Percentiles rank a stretch among this genome's conserved stretches.
These are phyloP conservation scores for Amyloporia xantha DNA, from an alignment of 768 basidiomycete genomes.

Conservation along the genomic window DNA sequence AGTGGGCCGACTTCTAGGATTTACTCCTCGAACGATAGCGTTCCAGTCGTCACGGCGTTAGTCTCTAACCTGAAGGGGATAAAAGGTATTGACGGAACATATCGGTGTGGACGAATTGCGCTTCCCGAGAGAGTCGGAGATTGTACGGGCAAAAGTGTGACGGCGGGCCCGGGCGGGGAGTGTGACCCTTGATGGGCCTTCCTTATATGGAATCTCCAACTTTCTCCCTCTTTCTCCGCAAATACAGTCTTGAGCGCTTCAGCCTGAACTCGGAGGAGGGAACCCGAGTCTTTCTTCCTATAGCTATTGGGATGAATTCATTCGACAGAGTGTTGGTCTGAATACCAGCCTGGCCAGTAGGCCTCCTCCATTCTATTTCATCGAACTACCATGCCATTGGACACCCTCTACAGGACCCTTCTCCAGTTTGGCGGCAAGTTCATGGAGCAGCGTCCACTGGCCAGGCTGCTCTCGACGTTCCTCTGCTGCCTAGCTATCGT, in stretches of 20 bases:
- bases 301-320: neutral
- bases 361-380: neutral
- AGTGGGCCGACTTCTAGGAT: too few species aligned
- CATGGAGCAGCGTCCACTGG: constrained; percentile 28
- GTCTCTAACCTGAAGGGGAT: too few species aligned
- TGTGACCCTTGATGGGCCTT: too few species aligned
- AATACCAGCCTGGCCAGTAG: neutral
- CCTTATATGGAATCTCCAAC: too few species aligned
- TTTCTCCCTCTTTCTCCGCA: too few species aligned
- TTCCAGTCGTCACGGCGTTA: too few species aligned
- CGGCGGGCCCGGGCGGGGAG: too few species aligned
- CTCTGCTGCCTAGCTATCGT: constrained; percentile 35
- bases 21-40: too few species aligned
- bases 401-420: neutral
- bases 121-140: too few species aligned
- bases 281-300: neutral
- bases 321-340: neutral
- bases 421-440: constrained; percentile 7
- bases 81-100: too few species aligned
- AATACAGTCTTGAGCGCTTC: neutral
- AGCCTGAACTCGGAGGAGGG: neutral
- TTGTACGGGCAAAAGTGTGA: too few species aligned
- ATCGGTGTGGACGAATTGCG: too few species aligned
- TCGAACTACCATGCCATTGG: neutral
- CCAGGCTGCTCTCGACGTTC: constrained; percentile 38